phyloP scores from a whole-genome alignment of 495 filamentous ascomycete genomes.

The Thermochaetoides thermophila region DNA sequence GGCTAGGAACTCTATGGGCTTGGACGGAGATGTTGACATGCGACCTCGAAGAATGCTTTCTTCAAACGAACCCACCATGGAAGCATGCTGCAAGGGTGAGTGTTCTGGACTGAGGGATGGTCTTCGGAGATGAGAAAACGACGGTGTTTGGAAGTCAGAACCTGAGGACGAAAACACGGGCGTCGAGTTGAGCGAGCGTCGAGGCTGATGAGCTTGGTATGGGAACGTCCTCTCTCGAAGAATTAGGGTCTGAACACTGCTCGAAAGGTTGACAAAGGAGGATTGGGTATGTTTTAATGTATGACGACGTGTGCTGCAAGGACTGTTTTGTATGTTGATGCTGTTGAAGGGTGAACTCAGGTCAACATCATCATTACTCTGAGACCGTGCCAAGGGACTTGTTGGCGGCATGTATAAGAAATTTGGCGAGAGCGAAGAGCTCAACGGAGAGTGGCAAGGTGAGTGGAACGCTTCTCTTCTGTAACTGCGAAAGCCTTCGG shows the following conservation, averaged over 20 bases:
- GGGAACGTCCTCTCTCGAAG: conserved; percentile 42
- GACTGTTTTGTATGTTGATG: conserved; percentile 23
- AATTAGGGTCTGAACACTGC: conserved; percentile 19
- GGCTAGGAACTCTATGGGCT: conserved; percentile 82
- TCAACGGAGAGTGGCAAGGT: conserved; percentile 45
- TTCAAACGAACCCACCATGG: conserved; percentile 96
- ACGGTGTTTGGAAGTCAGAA: conserved; percentile 47
- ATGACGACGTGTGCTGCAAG: conserved; percentile 22
- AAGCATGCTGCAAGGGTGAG: conserved; percentile 69
- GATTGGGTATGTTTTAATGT: conserved; percentile 23
- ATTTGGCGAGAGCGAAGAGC: conserved; percentile 62
- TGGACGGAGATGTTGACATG: conserved; percentile 95
- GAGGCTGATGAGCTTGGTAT: conserved; percentile 56
- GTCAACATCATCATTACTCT: conserved; percentile 74
- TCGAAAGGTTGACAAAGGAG: conserved; percentile 14
- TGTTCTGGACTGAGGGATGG: conserved; percentile 62
- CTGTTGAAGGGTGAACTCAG: conserved; percentile 35
- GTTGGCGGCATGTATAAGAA: conserved; percentile 81
- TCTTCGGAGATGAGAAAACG: conserved; percentile 41
- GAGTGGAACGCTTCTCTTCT: conserved; percentile 18
- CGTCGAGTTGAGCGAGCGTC: conserved; percentile 53
- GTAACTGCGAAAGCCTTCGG: conserved; percentile 11
- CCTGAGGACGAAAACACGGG: conserved; percentile 39
- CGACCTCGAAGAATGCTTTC: conserved; percentile 88
- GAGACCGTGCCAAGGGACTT: conserved; percentile 80